These are phyloP conservation scores for Cordyceps militaris DNA, from an alignment of 2,329 filamentous ascomycete species.

Conservation along the genomic window DNA sequence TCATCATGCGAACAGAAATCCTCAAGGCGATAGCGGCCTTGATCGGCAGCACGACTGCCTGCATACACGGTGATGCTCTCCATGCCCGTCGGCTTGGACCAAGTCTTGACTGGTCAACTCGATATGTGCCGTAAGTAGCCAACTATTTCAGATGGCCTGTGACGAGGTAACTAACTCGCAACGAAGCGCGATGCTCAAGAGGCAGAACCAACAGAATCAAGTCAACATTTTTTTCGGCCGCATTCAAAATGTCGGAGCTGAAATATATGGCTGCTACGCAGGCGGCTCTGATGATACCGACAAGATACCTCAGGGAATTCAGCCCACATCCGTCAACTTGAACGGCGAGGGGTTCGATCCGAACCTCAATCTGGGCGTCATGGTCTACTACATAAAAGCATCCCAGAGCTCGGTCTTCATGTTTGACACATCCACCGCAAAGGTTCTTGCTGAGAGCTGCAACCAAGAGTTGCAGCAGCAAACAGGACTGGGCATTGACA, in stretches of 20 bases:
- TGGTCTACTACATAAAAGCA: conserved; percentile 4
- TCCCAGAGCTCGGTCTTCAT: neutral
- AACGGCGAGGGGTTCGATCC: conserved; percentile 2
- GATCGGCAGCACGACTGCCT: no score
- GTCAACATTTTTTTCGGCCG: neutral
- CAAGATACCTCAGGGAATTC: neutral
- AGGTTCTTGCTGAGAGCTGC: conserved; percentile 2
- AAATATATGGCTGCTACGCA: conserved; percentile 8
- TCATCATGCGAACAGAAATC: no score
- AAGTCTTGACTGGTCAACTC: neutral
- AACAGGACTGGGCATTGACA: neutral
- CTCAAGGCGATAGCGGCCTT: no score
- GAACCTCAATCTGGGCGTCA: neutral
- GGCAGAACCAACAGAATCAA: neutral
- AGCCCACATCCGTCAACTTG: neutral
- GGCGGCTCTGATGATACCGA: neutral
- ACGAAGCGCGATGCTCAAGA: neutral
- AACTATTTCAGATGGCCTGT: neutral
- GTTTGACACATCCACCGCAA: conserved; percentile 3
- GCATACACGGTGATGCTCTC: no score
- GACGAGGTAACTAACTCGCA: neutral
- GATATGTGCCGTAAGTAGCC: neutral
- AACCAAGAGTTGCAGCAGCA: neutral
- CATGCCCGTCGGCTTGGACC: no score
- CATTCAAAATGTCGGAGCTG: neutral